Evolutionary conservation across 2,329 filamentous ascomycete genomes (phyloP).

Genomic region (Torrubiellomyces zombiae): DNA sequence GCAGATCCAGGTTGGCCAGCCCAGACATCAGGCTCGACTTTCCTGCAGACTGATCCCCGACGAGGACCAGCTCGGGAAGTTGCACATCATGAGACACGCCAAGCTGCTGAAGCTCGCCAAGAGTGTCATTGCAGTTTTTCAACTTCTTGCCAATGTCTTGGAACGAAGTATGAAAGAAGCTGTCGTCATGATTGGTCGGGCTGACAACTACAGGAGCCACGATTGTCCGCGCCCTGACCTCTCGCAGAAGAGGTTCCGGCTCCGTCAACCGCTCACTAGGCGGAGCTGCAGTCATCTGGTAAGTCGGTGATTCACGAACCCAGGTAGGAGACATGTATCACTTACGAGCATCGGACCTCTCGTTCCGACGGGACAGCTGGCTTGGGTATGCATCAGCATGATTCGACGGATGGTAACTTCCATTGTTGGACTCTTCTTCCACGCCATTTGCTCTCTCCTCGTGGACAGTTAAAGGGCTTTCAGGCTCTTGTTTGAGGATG

Average conservation of each 20-base stretch:
- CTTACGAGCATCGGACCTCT: conserved; percentile 23
- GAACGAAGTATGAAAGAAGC: conserved; percentile 26
- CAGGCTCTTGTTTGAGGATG: conserved; percentile 12
- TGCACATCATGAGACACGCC: conserved; percentile 56
- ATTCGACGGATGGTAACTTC: conserved; percentile 8
- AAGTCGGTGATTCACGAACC: conserved; percentile 1
- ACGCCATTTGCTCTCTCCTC: too few species aligned
- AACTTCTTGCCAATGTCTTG: conserved; percentile 43
- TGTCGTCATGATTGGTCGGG: conserved; percentile 15
- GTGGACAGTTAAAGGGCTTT: conserved; percentile 4
- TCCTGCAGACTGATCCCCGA: conserved; percentile 73
- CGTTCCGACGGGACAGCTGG: conserved; percentile 11
- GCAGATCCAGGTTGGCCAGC: conserved; percentile 53
- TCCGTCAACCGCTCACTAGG: conserved; percentile 19
- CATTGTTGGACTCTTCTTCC: neutral
- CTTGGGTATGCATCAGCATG: conserved; percentile 4
- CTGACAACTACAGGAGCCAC: conserved; percentile 6
- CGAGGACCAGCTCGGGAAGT: conserved; percentile 63
- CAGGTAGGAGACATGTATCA: conserved; percentile 2
- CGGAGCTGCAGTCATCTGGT: conserved; percentile 13
- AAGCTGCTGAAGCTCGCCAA: conserved; percentile 52
- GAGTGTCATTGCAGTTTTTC: conserved; percentile 47
- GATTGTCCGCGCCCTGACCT: conserved; percentile 16
- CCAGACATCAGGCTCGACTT: conserved; percentile 57
- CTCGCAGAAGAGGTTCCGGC: conserved; percentile 20